Evolutionary conservation across 2,329 filamentous ascomycete genomes (phyloP).

Genomic region (Talaromyces marneffei): DNA sequence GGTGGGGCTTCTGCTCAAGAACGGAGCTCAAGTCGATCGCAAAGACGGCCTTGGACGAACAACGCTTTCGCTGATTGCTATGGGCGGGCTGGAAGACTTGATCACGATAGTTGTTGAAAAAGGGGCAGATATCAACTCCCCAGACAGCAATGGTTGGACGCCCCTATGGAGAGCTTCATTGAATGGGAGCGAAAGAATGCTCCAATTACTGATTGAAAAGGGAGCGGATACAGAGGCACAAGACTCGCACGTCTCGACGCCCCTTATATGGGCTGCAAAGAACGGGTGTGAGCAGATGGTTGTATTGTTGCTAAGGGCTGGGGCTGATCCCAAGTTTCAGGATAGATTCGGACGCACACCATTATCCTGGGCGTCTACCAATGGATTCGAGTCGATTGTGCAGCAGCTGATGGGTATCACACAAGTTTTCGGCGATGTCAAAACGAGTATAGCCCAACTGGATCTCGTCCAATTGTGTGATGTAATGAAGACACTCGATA

Average conservation of each 20-base stretch:
- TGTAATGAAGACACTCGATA: neutral
- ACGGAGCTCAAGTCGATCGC: constrained; percentile 20
- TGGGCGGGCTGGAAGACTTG: constrained; percentile 1
- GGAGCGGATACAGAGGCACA: neutral
- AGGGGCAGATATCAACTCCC: neutral
- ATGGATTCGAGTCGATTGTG: neutral
- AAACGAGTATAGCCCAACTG: neutral
- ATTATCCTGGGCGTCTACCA: neutral
- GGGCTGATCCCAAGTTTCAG: neutral
- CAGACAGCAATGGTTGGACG: neutral
- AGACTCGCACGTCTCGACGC: neutral
- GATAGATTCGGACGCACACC: neutral
- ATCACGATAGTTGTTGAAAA: neutral
- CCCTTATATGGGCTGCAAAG: neutral
- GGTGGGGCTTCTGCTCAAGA: constrained; percentile 20
- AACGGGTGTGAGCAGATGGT: neutral
- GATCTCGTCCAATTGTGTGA: neutral
- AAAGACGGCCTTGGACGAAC: neutral
- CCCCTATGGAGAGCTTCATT: neutral
- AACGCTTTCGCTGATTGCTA: neutral
- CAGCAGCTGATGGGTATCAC: neutral
- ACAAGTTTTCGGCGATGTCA: neutral
- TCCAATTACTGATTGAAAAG: neutral
- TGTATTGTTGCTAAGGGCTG: neutral
- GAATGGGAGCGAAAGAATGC: neutral